These are phyloP conservation scores for baker's yeast (Saccharomyces cerevisiae) DNA, from an alignment of 805 yeast species.

Conservation along the genomic window DNA sequence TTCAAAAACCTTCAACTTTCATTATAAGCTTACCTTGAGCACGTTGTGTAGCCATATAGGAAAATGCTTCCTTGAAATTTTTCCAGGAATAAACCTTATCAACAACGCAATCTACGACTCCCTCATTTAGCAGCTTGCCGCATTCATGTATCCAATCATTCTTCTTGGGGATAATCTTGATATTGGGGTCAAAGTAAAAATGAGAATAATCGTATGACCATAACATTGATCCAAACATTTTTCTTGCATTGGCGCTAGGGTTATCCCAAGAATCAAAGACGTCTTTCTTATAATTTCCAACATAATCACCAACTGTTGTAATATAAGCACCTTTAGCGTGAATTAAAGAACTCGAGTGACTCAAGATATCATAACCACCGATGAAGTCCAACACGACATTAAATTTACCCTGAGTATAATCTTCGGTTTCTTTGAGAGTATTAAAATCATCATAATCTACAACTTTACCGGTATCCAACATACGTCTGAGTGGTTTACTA, in stretches of 20 bases:
- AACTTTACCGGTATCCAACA: constrained; percentile 30
- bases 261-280: constrained; percentile 31
- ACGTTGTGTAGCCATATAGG: constrained; percentile 40
- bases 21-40: constrained; percentile 66
- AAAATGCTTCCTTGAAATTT: constrained; percentile 47
- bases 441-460: constrained; percentile 28
- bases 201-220: constrained; percentile 34
- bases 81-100: constrained; percentile 52
- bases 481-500: constrained; percentile 24
- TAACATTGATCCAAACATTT: constrained; percentile 28
- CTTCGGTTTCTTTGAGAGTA: constrained; percentile 19
- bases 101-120: constrained; percentile 40
- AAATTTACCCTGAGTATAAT: constrained; percentile 39
- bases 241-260: constrained; percentile 31
- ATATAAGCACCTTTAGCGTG: constrained; percentile 45
- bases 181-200: constrained; percentile 30
- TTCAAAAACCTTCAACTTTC: constrained; percentile 37
- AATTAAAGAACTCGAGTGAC: constrained; percentile 36
- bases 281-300: constrained; percentile 34
- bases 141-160: constrained; percentile 37
- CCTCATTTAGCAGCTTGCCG: constrained; percentile 38
- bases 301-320: constrained; percentile 57
- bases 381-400: constrained; percentile 63
- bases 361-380: constrained; percentile 54
- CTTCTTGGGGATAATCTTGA: constrained; percentile 17